Evolutionary conservation across 768 basidiomycete genomes (phyloP).

Genomic region (Kwoniella botswanensis): DNA sequence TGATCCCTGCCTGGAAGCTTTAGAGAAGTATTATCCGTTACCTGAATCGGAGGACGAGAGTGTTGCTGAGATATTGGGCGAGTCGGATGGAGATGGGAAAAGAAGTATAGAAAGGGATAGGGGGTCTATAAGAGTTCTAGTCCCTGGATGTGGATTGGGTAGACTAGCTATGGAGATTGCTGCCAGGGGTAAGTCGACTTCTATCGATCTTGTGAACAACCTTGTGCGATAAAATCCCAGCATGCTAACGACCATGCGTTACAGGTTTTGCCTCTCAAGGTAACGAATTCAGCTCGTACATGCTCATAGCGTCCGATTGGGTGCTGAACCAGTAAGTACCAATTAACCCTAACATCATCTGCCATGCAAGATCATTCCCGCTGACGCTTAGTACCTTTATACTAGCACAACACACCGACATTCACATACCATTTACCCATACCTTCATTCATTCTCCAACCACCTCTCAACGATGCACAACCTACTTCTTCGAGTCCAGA

Average conservation of each 20-base stretch:
- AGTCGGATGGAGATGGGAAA: background rate
- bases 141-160: slow-evolving; percentile 88
- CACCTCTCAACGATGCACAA: slow-evolving; percentile 63
- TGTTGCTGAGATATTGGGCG: slow-evolving; percentile 1
- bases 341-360: background rate
- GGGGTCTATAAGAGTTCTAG: slow-evolving; percentile 72
- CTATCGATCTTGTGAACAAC: background rate
- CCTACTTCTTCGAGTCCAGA: slow-evolving; percentile 70
- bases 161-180: slow-evolving; percentile 88
- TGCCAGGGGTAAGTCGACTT: slow-evolving; percentile 66
- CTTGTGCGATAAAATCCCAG: too few relatives aligned
- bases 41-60: slow-evolving; percentile 62
- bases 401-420: slow-evolving; percentile 69
- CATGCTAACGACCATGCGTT: background rate
- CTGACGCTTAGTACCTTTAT: background rate
- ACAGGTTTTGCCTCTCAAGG: slow-evolving; percentile 88
- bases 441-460: slow-evolving; percentile 91
- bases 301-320: slow-evolving; percentile 87
- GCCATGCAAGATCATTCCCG: background rate
- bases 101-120: slow-evolving; percentile 24
- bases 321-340: slow-evolving; percentile 76
- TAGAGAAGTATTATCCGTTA: slow-evolving; percentile 65
- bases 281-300: slow-evolving; percentile 94
- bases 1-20: slow-evolving; percentile 75
- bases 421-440: slow-evolving; percentile 81